Base-by-base conservation (phyloP, 805 yeast genomes). In the Yarrowia sp. region DNA sequence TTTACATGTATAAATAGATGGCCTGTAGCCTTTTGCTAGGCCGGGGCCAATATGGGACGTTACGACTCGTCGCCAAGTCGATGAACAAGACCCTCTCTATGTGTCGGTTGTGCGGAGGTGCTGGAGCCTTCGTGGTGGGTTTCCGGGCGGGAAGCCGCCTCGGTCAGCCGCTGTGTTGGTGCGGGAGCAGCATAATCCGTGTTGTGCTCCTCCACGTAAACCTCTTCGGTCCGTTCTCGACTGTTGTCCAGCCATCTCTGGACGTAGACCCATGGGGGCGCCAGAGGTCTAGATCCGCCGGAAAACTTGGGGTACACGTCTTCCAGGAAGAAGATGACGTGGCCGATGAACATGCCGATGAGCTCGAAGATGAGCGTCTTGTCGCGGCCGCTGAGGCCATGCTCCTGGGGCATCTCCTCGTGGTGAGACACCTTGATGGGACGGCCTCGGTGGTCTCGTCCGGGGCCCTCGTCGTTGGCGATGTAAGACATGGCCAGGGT, bases 271-370 rank as follows among this genome's bases (percentile, higher is more conserved):
- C 81, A 78, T 5, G 78, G 74, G 8, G 82, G 81, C n/a, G 72
- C 67, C 25, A 79, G 67, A 2, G 74, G 73, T 32, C 77, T 66
- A 18, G 59, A 46, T 18, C 75, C 74, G 16, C 68, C 62, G 59
- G 71, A 72, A 25, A 79, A 63, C 27, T 70, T 67, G n/a, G 84
- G 84, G 49, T 70, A 68, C 14, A 76, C 69, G 61, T 79, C 82
- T 65, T 74, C 75, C 14, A 78, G 64, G 58, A 75, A 78, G 65
- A 77, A 73, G 38, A 73, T 68, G 3, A 72, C 39, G 62, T 81
- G 84, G 8, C 84, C 84, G 27, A 78, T 71, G 1, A 75, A 62
- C 9, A 77, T 73, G 5, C 80, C 79, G 2, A 74, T 63, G n/a
- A 73, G 58, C 61, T 76, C 72, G 24, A 55, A 55, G 29, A 55